phyloP scores from a whole-genome alignment of 1,284 basidiomycete genomes.

The Melanopsichium pennsylvanicum region DNA sequence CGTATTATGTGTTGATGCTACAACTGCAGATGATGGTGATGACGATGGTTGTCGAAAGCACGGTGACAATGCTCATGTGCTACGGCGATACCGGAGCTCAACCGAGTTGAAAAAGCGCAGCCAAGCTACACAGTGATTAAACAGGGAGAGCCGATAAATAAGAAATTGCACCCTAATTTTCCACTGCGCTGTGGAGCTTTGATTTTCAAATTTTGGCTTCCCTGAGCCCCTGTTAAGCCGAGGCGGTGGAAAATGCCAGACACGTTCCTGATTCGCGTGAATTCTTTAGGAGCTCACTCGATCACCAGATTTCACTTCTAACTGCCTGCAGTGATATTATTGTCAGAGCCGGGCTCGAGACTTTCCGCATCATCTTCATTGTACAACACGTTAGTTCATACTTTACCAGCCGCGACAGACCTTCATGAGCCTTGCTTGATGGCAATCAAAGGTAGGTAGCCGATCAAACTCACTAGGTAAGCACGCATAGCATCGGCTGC shows the following conservation, averaged over 20 bases:
- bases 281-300: slow-evolving; percentile 11
- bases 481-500: too few species aligned
- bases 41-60: background rate
- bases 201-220: background rate
- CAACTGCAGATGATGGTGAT: background rate
- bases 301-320: slow-evolving; percentile 29
- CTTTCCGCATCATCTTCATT: too few species aligned
- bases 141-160: too few species aligned
- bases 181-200: background rate
- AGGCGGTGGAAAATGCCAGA: background rate
- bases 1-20: background rate
- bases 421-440: too few species aligned
- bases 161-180: background rate
- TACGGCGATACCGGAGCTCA: background rate
- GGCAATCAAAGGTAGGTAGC: too few species aligned
- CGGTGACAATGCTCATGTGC: too few species aligned
- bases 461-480: too few species aligned
- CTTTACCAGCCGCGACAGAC: too few species aligned
- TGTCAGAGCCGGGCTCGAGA: too few species aligned
- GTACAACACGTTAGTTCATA: too few species aligned
- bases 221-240: slow-evolving; percentile 1
- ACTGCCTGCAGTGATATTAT: too few species aligned
- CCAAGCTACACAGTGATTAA: too few species aligned
- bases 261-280: slow-evolving; percentile 18
- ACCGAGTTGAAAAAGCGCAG: slow-evolving; percentile 6